Conservation (phyloP, 2,329 filamentous ascomycete genomes). For the Paecilomyces formosus region DNA sequence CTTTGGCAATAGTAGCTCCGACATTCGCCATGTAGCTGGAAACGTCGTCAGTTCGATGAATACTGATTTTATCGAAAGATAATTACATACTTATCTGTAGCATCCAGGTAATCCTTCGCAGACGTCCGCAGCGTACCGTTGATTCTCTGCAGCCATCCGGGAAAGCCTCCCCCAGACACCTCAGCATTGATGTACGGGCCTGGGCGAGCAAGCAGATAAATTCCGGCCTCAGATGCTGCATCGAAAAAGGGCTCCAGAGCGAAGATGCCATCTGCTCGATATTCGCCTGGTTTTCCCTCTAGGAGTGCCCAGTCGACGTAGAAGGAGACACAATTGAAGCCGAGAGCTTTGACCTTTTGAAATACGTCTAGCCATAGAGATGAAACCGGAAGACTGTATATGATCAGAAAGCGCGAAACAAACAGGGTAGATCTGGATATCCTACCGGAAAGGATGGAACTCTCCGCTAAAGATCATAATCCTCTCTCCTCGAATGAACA, state of each 20-base stretch:
- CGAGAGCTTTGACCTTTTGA: conserved; percentile 74
- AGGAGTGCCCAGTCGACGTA: conserved; percentile 73
- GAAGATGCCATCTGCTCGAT: conserved; percentile 64
- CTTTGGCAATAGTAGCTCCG: conserved; percentile 59
- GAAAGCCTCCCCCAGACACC: conserved; percentile 67
- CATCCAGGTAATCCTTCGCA: conserved; percentile 54
- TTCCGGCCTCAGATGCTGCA: conserved; percentile 62
- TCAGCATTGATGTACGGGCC: conserved; percentile 77
- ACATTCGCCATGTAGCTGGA: conserved; percentile 55
- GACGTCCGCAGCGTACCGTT: conserved; percentile 57
- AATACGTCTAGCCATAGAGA: conserved; percentile 64
- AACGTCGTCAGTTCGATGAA: conserved; percentile 5
- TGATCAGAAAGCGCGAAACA: conserved; percentile 3
- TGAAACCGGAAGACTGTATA: conserved; percentile 49
- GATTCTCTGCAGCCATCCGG: conserved; percentile 69
- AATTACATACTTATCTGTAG: conserved; percentile 54
- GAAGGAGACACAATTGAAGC: conserved; percentile 73
- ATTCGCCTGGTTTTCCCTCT: conserved; percentile 65
- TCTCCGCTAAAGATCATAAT: conserved; percentile 67
- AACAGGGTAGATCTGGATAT: neutral
- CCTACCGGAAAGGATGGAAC: conserved; percentile 59
- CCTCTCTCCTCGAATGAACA: conserved; percentile 63
- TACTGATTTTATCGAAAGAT: fast-evolving
- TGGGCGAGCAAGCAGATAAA: conserved; percentile 67
- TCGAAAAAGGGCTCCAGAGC: conserved; percentile 68